Evolutionary conservation across 2,329 filamentous ascomycete genomes (phyloP).

Genomic region (Pseudogymnoascus sp.): DNA sequence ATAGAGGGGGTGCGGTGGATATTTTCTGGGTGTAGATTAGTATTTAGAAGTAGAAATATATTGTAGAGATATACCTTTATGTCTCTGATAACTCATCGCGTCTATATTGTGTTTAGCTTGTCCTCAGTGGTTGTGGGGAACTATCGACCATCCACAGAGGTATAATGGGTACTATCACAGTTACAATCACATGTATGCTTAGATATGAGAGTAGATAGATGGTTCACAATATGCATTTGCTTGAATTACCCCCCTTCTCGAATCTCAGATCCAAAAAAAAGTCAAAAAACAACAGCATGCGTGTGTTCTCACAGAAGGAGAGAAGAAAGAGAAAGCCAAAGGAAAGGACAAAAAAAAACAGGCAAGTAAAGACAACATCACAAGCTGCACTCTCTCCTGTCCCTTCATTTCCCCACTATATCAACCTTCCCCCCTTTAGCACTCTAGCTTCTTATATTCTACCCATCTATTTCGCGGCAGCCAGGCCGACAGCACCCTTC

Average conservation of each 20-base stretch:
- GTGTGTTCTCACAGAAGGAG: neutral
- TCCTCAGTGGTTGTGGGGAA: too few species aligned
- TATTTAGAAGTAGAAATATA: neutral
- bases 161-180: neutral
- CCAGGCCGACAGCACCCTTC: slow-evolving; percentile 80
- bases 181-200: neutral
- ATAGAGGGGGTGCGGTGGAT: neutral
- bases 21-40: neutral
- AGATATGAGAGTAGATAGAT: neutral
- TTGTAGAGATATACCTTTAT: neutral
- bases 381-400: neutral
- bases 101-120: neutral
- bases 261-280: slow-evolving; percentile 5
- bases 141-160: too few species aligned
- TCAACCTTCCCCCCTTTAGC: neutral
- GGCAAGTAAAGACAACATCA: neutral
- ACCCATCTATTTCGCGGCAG: slow-evolving; percentile 61
- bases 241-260: neutral
- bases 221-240: slow-evolving; percentile 5
- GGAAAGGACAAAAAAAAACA: neutral
- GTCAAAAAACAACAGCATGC: neutral
- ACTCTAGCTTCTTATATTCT: neutral
- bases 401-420: neutral
- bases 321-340: neutral
- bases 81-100: too few species aligned